Percentiles rank a stretch among this genome's conserved stretches.
Evolutionary conservation across 345 rosid species (phyloP).

Genomic region (Euphorbia tirucalli): DNA sequence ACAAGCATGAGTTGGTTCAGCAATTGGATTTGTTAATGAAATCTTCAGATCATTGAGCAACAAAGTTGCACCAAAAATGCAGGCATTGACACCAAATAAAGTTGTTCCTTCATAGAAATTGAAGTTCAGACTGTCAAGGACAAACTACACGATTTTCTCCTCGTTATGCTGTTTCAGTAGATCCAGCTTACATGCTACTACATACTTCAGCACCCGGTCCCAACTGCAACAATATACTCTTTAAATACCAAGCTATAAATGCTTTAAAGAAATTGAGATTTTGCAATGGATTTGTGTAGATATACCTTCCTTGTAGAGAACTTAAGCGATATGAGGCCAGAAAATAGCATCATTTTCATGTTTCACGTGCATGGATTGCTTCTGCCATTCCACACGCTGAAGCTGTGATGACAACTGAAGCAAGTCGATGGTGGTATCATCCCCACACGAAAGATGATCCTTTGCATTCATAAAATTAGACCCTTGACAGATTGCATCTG

Average conservation of each 20-base stretch:
- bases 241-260: neutral
- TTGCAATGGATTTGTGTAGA: neutral
- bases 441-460: constrained; percentile 31
- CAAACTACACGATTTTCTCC: neutral
- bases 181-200: no score
- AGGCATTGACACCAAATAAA: neutral
- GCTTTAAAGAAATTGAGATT: neutral
- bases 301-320: constrained; percentile 24
- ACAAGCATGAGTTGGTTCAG: neutral
- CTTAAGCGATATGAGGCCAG: constrained; percentile 36
- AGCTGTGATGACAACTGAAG: constrained; percentile 71
- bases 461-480: constrained; percentile 29
- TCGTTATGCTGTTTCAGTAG: neutral
- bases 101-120: no score
- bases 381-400: constrained; percentile 67
- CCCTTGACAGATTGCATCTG: constrained; percentile 32
- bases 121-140: neutral
- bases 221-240: neutral
- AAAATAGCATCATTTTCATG: constrained; percentile 47
- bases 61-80: neutral
- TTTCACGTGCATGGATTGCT: constrained; percentile 48
- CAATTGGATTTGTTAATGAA: neutral
- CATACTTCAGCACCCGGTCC: no score
- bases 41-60: neutral
- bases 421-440: constrained; percentile 58